Evolutionary conservation across 306 rosid species (phyloP).

Genomic region (Senna tora): DNA sequence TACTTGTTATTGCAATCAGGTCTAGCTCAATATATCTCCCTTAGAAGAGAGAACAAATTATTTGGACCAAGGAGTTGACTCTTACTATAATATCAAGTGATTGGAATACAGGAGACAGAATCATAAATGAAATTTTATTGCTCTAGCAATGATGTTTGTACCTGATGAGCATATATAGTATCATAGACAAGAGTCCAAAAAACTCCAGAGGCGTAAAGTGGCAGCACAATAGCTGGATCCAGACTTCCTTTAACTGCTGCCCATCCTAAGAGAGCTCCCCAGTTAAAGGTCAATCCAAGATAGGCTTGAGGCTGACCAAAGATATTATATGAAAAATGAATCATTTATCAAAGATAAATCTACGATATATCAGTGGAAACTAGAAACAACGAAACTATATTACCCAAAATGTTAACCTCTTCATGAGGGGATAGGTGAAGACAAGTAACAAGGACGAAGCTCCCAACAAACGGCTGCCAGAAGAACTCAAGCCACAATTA

Average conservation of each 20-base stretch:
- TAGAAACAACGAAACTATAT: constrained; percentile 29
- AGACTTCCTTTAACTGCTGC: constrained; percentile 79
- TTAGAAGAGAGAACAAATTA: background rate
- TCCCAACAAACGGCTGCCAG: constrained; percentile 75
- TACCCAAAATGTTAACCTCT: constrained; percentile 95
- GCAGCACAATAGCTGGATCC: constrained; percentile 80
- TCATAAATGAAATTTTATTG: background rate
- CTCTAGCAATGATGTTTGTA: constrained; percentile 38
- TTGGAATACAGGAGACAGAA: constrained; percentile 21
- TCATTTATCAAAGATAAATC: constrained; percentile 22
- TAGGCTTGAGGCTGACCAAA: constrained; percentile 88
- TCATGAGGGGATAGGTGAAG: constrained; percentile 95
- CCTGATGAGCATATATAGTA: constrained; percentile 98
- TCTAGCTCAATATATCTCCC: background rate
- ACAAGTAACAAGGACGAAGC: constrained; percentile 90
- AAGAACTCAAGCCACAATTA: constrained; percentile 31
- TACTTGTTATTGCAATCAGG: background rate
- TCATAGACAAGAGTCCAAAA: constrained; percentile 96
- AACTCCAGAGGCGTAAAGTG: constrained; percentile 82
- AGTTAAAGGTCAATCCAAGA: constrained; percentile 87
- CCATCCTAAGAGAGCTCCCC: constrained; percentile 99
- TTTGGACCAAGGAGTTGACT: constrained; percentile 2
- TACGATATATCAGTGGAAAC: constrained; percentile 20
- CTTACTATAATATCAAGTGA: constrained; percentile 11
- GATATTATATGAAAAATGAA: constrained; percentile 36